Evolutionary conservation across 306 rosid species (phyloP), one percentile per base, ranked within the genome.

Genomic region (Malus orientalis): DNA sequence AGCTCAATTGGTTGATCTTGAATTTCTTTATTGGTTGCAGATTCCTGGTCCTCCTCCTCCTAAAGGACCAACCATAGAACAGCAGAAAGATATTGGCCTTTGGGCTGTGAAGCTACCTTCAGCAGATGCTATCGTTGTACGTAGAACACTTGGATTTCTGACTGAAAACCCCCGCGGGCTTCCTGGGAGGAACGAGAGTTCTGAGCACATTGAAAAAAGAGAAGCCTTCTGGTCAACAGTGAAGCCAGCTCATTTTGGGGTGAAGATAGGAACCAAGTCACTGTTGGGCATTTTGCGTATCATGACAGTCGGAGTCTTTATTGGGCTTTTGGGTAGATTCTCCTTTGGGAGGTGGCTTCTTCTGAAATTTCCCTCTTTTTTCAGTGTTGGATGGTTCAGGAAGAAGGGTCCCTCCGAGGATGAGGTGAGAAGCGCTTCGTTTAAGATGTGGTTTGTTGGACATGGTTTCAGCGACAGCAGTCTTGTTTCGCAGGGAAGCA

Each of bases 361-460:
- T 45, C 77, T 90, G 74, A 90, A 79, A 63, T 94, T 88, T 40
- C 98, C 98, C 75, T 85, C 97, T 1, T 64, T 91, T 33, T 94
- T 94, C 74, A 91, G 87, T 76, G 81, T 91, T 3, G 97, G 96
- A 20, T 86, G 78, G 85, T 91, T 90, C 87, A 85, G 82, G 75
- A 87, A 89, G 88, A 79, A 86, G 33, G 97, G 98, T 44, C 98
- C 97, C 29, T 81, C 98, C 0, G 93, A 94, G 73, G 93, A 91
- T 38, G 94, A 90, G 80, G 80, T 94, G 10, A 85, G 80, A 60
- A 89, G 96, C 38, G 91, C 96, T 27, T 81, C 93, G 4, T 94
- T 94, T 73, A 90, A 91, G 81, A 94, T 94, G 95, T 94, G 98
- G 97, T 91, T 87, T 75, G 83, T 91, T 5, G 96, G 97, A 55